Percentiles rank a stretch among this genome's conserved stretches.
phyloP scores from a whole-genome alignment of 768 basidiomycete species.

The Lactarius sp. region DNA sequence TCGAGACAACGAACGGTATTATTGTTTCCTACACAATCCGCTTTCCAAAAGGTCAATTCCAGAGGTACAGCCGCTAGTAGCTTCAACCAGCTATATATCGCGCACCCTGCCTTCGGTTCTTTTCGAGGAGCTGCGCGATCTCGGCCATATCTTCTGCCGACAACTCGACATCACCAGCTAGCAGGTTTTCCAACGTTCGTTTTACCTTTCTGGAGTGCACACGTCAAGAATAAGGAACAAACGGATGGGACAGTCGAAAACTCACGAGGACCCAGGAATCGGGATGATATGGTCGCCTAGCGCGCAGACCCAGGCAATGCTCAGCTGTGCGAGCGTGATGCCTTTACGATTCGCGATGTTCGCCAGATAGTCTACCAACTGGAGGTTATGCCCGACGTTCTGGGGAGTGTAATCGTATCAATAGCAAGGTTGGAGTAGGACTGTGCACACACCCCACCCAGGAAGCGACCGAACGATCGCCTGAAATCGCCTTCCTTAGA shows the following conservation, averaged over 20 bases:
- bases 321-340: conserved; percentile 38
- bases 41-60: conserved; percentile 16
- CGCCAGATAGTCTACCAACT: conserved; percentile 38
- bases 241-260: not conserved
- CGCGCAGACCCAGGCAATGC: conserved; percentile 38
- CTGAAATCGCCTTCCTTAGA: conserved; percentile 35
- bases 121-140: conserved; percentile 37
- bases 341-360: conserved; percentile 40
- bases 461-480: conserved; percentile 34
- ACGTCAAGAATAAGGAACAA: no score
- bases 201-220: conserved; percentile 32
- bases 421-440: conserved; percentile 7
- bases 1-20: not conserved
- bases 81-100: conserved; percentile 34
- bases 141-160: conserved; percentile 35
- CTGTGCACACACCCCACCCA: conserved; percentile 31
- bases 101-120: conserved; percentile 36
- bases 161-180: conserved; percentile 36
- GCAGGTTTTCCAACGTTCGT: conserved; percentile 41
- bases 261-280: conserved; percentile 43
- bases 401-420: conserved; percentile 23
- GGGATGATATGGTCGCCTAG: conserved; percentile 40
- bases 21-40: not conserved
- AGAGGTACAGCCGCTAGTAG: conserved; percentile 30
- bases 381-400: conserved; percentile 39